A percentile compares a stretch with the other conserved stretches of the same genome.
Evolutionary conservation across 768 basidiomycete genomes (phyloP).

Genomic region (Kockovaella imperatae): DNA sequence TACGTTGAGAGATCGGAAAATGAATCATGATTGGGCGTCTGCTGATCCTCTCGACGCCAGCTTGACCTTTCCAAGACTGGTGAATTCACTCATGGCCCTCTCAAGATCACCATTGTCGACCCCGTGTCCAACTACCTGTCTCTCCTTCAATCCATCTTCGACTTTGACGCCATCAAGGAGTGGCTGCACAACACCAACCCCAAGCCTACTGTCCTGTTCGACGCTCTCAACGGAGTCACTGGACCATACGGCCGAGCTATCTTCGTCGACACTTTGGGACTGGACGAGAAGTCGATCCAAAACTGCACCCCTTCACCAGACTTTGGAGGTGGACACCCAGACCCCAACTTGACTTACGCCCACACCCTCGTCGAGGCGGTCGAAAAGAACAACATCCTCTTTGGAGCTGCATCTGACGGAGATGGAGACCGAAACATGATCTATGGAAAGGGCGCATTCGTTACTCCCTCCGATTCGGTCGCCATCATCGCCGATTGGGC

Average conservation of each 20-base stretch:
- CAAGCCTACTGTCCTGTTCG: constrained; percentile 70
- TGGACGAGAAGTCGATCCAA: constrained; percentile 72
- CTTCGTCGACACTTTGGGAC: constrained; percentile 71
- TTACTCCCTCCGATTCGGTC: constrained; percentile 94
- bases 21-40: too few relatives aligned
- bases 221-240: constrained; percentile 92
- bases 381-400: constrained; percentile 73
- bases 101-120: constrained; percentile 84
- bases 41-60: too few relatives aligned
- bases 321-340: constrained; percentile 96
- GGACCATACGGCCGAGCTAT: constrained; percentile 90
- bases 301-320: constrained; percentile 87
- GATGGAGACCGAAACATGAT: constrained; percentile 99
- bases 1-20: constrained; percentile 49
- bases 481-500: constrained; percentile 98
- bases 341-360: constrained; percentile 97
- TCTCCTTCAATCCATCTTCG: constrained; percentile 82
- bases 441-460: constrained; percentile 95
- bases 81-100: constrained; percentile 68
- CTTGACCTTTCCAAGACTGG: constrained; percentile 79
- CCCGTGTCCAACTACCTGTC: constrained; percentile 81
- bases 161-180: constrained; percentile 80
- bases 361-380: constrained; percentile 87
- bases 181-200: constrained; percentile 67
- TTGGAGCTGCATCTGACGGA: constrained; percentile 94